phyloP scores from a whole-genome alignment of 495 filamentous ascomycete species.

The Massariosphaeria phaeospora region DNA sequence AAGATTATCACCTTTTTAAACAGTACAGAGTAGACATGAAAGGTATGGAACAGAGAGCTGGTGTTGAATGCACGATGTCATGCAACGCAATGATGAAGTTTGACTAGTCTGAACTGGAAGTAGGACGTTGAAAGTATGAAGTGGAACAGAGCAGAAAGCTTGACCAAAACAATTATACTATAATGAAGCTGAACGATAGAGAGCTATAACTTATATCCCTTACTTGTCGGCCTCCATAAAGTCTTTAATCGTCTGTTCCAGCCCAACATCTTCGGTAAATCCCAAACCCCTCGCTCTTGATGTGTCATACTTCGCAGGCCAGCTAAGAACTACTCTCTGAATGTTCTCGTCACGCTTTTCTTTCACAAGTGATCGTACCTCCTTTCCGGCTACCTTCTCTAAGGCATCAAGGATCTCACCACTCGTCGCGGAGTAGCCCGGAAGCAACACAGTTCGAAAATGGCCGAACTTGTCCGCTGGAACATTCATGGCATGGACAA shows the following conservation, averaged over 20 bases:
- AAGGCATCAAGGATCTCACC: constrained; percentile 29
- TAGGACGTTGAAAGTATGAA: too few relatives aligned
- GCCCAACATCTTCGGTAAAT: constrained; percentile 30
- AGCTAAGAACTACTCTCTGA: constrained; percentile 29
- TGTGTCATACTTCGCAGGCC: constrained; percentile 34
- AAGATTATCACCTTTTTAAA: too few relatives aligned
- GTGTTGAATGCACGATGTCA: too few relatives aligned
- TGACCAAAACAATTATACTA: too few relatives aligned
- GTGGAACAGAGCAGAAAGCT: too few relatives aligned
- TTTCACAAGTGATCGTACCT: constrained; percentile 20
- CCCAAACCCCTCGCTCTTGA: constrained; percentile 26
- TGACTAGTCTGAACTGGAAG: too few relatives aligned
- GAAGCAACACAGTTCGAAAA: constrained; percentile 28
- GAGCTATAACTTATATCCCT: background rate
- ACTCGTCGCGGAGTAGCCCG: constrained; percentile 29
- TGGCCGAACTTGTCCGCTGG: constrained; percentile 28
- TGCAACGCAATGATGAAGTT: too few relatives aligned
- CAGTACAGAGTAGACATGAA: too few relatives aligned
- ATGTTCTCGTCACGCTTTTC: constrained; percentile 31
- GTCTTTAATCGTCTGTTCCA: constrained; percentile 31
- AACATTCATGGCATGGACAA: constrained; percentile 30
- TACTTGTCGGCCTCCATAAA: constrained; percentile 25
- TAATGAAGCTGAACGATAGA: background rate
- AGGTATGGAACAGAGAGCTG: too few relatives aligned
- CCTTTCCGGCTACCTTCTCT: constrained; percentile 29